Base-by-base conservation (phyloP, 2,329 filamentous ascomycete genomes). In the Alternaria gaisen region DNA sequence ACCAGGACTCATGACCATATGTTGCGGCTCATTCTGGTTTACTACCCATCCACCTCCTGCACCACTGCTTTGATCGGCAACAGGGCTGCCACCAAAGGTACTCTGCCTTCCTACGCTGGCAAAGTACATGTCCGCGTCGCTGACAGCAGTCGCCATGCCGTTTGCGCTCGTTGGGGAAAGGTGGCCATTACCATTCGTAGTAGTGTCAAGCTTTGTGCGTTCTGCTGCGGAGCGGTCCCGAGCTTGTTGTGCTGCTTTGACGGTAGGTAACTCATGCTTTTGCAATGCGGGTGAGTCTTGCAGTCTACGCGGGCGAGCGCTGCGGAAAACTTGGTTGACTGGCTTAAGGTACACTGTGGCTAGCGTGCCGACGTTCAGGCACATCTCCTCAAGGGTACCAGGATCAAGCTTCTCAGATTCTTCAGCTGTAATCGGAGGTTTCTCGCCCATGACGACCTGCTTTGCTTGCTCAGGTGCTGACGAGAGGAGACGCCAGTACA, bases 311-410 rank as follows among this genome's bases (percentile, higher is more conserved):
- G 92, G 91, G 14, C 95, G 87, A 12, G 95, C 94, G 18, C 90
- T 90, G 58, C 95, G 90, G 84, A 99, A 99, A 10, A 99, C 95
- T 55, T 95, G 94, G 77, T 98, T 93, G 6, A 99, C 94, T 4
- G 95, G 95, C 79, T 99, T 99, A 51, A 99, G 87, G 79, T 99
- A 99, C 53, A 99, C 94, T 0, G 95, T 99, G 4, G 95, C 95
- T 4, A 99, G 85, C 0, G 95, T 98, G 67, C 95, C 95, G 46
- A 99, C 94, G 70, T 94, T 96, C 61, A 99, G 86, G 74, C 95
- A 98, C 87, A 99, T 94, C 78, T 99, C 95, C 80, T 99, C 95
- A 8, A 99, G 85, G 0, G 95, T 99, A 46, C 87, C 85, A 0
- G 94, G 90, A 75, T 99, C 95, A 3, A 99, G 86, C 68, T 94